Conservation (phyloP, 2,329 filamentous ascomycete species). For the Aspergillus chevalieri region DNA sequence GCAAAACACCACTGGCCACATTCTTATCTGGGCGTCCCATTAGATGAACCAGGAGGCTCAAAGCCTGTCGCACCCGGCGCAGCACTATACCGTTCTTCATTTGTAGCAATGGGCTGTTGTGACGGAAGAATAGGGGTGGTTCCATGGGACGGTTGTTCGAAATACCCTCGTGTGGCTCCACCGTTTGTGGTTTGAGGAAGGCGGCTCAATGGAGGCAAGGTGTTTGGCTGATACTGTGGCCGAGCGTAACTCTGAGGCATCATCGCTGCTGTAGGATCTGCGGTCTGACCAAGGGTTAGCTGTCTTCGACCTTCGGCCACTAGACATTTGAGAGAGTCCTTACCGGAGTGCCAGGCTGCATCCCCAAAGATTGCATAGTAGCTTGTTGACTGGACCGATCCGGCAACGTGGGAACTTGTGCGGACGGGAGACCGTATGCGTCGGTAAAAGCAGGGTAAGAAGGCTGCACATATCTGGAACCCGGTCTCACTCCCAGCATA, state of each 20-base stretch:
- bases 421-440: conserved; percentile 25
- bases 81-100: conserved; percentile 28
- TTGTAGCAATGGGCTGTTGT: conserved; percentile 21
- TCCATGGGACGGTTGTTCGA: conserved; percentile 26
- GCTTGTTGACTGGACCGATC: conserved; percentile 33
- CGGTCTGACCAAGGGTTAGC: conserved; percentile 28
- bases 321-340: conserved; percentile 19
- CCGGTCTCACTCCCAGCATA: conserved; percentile 15
- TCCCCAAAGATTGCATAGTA: conserved; percentile 32
- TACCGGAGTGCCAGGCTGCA: conserved; percentile 35
- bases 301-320: conserved; percentile 12
- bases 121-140: conserved; percentile 31
- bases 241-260: conserved; percentile 32
- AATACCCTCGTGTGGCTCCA: conserved; percentile 23
- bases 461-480: conserved; percentile 11
- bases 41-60: conserved; percentile 25
- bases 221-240: conserved; percentile 22
- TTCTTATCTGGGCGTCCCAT: conserved; percentile 27
- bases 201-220: conserved; percentile 31
- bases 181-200: conserved; percentile 26
- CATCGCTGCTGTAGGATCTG: conserved; percentile 31
- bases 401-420: conserved; percentile 29
- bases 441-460: conserved; percentile 16
- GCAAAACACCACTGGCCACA: conserved; percentile 5
- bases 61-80: conserved; percentile 20